These are phyloP conservation scores for Phaeomoniella chlamydospora DNA, from an alignment of 2,329 filamentous ascomycete species.

Conservation along the genomic window DNA sequence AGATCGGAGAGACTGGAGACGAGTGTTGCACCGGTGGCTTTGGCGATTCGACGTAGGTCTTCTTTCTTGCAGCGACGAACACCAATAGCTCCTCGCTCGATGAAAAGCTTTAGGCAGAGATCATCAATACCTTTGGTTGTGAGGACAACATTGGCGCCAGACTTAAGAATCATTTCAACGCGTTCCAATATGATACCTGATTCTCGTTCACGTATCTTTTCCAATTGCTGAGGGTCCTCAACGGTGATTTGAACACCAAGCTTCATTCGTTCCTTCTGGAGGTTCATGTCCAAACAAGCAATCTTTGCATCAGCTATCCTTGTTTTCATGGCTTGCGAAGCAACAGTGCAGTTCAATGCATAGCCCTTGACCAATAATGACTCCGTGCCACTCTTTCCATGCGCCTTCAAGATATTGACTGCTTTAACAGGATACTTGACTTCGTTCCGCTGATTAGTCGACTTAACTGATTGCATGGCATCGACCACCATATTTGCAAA, in stretches of 20 bases:
- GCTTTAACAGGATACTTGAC: conserved; percentile 97
- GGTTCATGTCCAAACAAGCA: conserved; percentile 90
- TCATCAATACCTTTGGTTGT: conserved; percentile 99
- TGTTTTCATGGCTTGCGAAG: conserved; percentile 95
- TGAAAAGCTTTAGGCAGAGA: conserved; percentile 81
- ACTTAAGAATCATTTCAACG: conserved; percentile 94
- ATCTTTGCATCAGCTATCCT: conserved; percentile 89
- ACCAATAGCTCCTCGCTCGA: conserved; percentile 91
- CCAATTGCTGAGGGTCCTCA: conserved; percentile 90
- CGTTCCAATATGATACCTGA: conserved; percentile 85
- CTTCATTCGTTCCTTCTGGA: conserved; percentile 99
- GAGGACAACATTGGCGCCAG: conserved; percentile 87
- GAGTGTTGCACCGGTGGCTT: conserved; percentile 84
- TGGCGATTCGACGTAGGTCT: conserved; percentile 87
- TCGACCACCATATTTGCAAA: conserved; percentile 97
- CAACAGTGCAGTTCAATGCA: conserved; percentile 95
- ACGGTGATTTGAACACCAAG: conserved; percentile 96
- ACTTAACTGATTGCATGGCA: conserved; percentile 88
- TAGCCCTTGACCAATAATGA: conserved; percentile 90
- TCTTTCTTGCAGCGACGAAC: conserved; percentile 98
- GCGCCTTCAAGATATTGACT: conserved; percentile 95
- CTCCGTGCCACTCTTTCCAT: conserved; percentile 82
- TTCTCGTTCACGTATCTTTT: conserved; percentile 91
- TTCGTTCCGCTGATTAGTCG: conserved; percentile 65
- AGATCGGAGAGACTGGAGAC: conserved; percentile 89